Evolutionary conservation across 331 rosid genomes (phyloP), one percentile per base, ranked within the genome.

Genomic region (Quercus lobata): DNA sequence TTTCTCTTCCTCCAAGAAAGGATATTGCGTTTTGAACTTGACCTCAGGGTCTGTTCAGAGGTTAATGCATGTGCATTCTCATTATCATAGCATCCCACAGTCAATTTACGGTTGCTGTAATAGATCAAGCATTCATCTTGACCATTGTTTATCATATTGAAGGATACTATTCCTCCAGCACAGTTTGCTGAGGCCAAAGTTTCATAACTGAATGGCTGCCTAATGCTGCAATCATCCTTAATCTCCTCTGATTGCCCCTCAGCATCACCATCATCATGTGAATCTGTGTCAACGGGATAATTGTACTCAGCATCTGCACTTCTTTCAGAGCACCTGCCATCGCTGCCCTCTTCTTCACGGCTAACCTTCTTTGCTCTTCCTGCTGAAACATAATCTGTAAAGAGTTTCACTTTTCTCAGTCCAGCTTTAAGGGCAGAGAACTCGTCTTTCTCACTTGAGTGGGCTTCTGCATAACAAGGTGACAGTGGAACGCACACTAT

Each of bases 1-100:
- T 93, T 96, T 81, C 99, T 93, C 97, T 93, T 96, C 89, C 94
- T 92, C 99, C 99, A 96, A 30, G 99, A 88, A 54, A 93, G 79
- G 78, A 96, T 84, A 25, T 98, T 91, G 7, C 95, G 95, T 84
- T 89, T 93, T 18, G 98, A 92, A 79, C 88, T 89, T 71, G 75
- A 93, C 41, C 79, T 70, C 37, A 82, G 27, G 82, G 88, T 76
- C 18, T 87, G 89, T 80, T 93, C 92, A 14, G 91, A 82, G 34
- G 85, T 85, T 5, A 92, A 76, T 54, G 84, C 74, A 30, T 83
- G 73, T 72, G 91, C 81, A 68, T 91, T 96, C 83, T 93, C 97
- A 57, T 53, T 41, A 6, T 69, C 85, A 27, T 78, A 88, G 77
- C 86, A 73, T 58, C 83, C 99, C 56, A 77, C 85, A 61, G 90